Percentiles rank a stretch among this genome's conserved stretches.
These are phyloP conservation scores for Strobilomyces dryophilus DNA, from an alignment of 768 basidiomycete species.

Conservation along the genomic window DNA sequence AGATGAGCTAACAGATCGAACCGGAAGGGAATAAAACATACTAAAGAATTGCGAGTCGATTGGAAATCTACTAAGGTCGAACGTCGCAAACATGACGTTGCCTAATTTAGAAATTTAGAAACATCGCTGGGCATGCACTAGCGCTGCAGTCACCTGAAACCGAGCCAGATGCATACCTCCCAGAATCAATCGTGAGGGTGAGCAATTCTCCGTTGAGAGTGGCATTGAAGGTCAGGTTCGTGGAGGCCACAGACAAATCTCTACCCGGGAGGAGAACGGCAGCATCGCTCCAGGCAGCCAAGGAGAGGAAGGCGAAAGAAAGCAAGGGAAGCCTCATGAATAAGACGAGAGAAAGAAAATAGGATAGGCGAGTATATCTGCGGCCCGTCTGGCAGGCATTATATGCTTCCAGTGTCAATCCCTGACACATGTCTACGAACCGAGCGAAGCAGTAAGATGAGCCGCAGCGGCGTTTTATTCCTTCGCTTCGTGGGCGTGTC, in stretches of 20 bases:
- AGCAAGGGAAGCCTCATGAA: slow-evolving; percentile 13
- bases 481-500: too few species aligned
- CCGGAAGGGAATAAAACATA: background rate
- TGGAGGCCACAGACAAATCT: slow-evolving; percentile 6
- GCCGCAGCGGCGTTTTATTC: too few species aligned
- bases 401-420: background rate
- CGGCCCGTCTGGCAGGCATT: background rate
- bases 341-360: background rate
- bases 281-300: slow-evolving; percentile 4
- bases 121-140: background rate
- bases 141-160: slow-evolving; percentile 39
- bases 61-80: slow-evolving; percentile 38
- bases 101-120: slow-evolving; percentile 13
- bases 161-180: slow-evolving; percentile 46
- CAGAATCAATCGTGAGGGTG: slow-evolving; percentile 41
- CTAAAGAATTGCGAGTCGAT: slow-evolving; percentile 39
- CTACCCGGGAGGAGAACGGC: slow-evolving; percentile 15
- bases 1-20: background rate
- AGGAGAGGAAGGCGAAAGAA: slow-evolving; percentile 6
- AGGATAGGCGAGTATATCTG: background rate
- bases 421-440: too few species aligned
- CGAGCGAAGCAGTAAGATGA: too few species aligned
- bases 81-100: slow-evolving; percentile 25
- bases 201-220: slow-evolving; percentile 33
- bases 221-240: slow-evolving; percentile 33